These are phyloP conservation scores for Adansonia grandidieri DNA, from an alignment of 441 rosid genomes.

Conservation along the genomic window DNA sequence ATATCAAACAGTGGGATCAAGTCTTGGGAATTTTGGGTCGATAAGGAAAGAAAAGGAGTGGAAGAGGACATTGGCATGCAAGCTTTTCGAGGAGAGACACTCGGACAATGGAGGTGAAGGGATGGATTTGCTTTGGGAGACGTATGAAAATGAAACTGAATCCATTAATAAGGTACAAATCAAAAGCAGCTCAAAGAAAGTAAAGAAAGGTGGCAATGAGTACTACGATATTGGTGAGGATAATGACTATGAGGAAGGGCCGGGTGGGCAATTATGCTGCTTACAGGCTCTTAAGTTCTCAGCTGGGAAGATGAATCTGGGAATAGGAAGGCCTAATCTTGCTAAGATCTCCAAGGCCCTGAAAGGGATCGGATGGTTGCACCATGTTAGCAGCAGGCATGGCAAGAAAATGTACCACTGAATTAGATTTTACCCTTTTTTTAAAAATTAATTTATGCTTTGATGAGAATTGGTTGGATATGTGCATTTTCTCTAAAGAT, in stretches of 20 bases:
- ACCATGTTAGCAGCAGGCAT: constrained; percentile 52
- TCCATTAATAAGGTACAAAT: constrained; percentile 35
- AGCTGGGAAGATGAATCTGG: constrained; percentile 73
- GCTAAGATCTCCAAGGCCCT: constrained; percentile 65
- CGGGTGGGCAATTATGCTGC: constrained; percentile 66
- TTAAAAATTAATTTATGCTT: constrained; percentile 1
- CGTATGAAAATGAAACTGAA: constrained; percentile 58
- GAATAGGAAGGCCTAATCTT: constrained; percentile 72
- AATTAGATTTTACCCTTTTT: not conserved
- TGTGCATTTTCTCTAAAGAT: constrained; percentile 25
- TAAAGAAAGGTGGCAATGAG: constrained; percentile 32
- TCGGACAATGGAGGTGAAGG: constrained; percentile 46
- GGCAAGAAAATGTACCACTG: constrained; percentile 47
- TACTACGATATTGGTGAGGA: not conserved
- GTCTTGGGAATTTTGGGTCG: constrained; percentile 64
- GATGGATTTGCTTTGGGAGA: constrained; percentile 94
- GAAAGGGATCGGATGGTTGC: constrained; percentile 74
- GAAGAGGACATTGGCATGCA: constrained; percentile 91
- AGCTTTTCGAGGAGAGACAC: constrained; percentile 83
- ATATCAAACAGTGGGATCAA: constrained; percentile 25
- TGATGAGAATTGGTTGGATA: not conserved
- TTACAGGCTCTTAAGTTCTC: constrained; percentile 89
- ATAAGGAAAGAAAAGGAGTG: constrained; percentile 89
- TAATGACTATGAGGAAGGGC: constrained; percentile 57
- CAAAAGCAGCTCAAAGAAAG: constrained; percentile 47